Base-by-base conservation (phyloP, 345 rosid genomes). In the Tarenaya hassleriana region DNA sequence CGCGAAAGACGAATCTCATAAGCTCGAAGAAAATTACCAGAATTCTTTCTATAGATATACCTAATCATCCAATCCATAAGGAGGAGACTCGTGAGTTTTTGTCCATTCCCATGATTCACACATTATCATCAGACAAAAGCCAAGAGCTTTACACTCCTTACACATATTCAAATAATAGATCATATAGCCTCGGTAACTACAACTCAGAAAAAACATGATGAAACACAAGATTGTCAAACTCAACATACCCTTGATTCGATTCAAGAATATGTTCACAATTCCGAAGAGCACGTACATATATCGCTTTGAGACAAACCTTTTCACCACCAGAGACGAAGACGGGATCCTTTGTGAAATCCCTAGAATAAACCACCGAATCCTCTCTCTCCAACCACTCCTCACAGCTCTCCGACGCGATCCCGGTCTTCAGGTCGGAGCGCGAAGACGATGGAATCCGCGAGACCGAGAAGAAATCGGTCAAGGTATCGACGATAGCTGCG, bases 341-440 rank as follows among this genome's bases (percentile, higher is more conserved):
- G 9, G 96, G 98, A 73, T 77, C 81, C 65, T 81, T 77, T 20
- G 44, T 62, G 54, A 88, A 88, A 75, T 84, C 88, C 64, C 98
- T 82, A 7, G 84, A 66, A 67, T 80, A 77, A 35, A 50, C 53
- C 39, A 79, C 78, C 33, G 76, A 71, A 56, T 88, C 98, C 63
- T 77, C 79, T 62, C 72, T 79, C 59, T 68, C 80, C 73, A 91
- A 61, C 92, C 91, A 88, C 55, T 79, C 77, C 68, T 84, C 88
- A 39, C 96, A 91, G 55, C 64, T 78, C 21, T 73, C 84, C 7
- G 56, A 18, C 3, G 27, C 61, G 52, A 29, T 42, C 14, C 34
- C 70, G 60, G 34, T 59, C 20, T 52, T 69, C 43, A 21, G 50
- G 4, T 59, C 77, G 34, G 13, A 41, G 14, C 16, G 44, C n/a